phyloP scores from a whole-genome alignment of 2,329 filamentous ascomycete genomes.

The Aspergillus udagawae region DNA sequence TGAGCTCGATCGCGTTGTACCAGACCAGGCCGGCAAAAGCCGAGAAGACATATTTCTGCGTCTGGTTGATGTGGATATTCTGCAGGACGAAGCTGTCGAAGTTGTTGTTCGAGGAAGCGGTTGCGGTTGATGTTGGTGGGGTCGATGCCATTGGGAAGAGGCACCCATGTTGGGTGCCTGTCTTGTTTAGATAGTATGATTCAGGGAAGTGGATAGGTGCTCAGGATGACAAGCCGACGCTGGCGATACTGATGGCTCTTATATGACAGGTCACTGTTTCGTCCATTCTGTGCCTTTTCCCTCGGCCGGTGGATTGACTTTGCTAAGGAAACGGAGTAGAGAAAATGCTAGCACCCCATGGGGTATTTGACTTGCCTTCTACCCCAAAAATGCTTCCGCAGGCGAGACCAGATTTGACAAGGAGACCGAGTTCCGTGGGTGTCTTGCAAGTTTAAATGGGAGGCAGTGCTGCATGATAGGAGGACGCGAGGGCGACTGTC shows the following conservation, averaged over 20 bases:
- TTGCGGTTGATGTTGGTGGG: slow-evolving; percentile 9
- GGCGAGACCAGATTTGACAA: neutral
- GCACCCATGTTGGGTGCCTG: neutral
- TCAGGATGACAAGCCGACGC: neutral
- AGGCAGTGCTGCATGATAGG: neutral
- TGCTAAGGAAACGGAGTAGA: too few species aligned
- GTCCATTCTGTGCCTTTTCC: neutral
- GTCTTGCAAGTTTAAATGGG: neutral
- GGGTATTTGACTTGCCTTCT: neutral
- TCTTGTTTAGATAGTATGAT: neutral
- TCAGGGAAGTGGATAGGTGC: neutral
- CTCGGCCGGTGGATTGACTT: neutral
- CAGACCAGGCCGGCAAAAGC: slow-evolving; percentile 19
- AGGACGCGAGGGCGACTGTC: neutral
- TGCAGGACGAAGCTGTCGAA: slow-evolving; percentile 5
- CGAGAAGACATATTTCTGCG: slow-evolving; percentile 13
- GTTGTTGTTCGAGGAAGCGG: neutral
- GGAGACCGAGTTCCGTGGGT: neutral
- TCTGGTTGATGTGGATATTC: neutral
- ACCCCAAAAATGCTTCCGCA: neutral
- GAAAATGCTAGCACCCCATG: neutral
- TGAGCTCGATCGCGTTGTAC: slow-evolving; percentile 23
- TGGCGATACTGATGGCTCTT: neutral
- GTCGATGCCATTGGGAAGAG: slow-evolving; percentile 13
- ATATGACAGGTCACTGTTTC: neutral